Conservation (phyloP, 306 rosid species). For the Sindora glabra region DNA sequence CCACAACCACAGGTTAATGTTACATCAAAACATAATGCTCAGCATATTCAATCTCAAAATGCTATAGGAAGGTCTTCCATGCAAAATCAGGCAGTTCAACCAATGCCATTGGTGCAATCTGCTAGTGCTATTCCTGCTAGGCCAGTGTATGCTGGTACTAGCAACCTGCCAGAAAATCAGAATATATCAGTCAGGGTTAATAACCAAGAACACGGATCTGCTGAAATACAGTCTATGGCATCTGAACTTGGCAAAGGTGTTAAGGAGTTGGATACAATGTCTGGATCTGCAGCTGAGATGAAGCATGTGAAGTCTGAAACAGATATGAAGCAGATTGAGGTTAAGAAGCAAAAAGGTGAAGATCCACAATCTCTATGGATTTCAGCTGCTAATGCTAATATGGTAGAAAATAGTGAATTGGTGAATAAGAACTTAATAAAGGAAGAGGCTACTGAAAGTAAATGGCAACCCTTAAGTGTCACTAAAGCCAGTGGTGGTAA, state of each 20-base stretch:
- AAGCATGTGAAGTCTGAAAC: slow-evolving; percentile 37
- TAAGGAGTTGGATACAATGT: slow-evolving; percentile 22
- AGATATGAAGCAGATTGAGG: slow-evolving; percentile 30
- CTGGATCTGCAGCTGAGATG: slow-evolving; percentile 24
- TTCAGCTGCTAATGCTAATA: slow-evolving; percentile 18
- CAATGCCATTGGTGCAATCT: slow-evolving; percentile 50
- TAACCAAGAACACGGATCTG: slow-evolving; percentile 31
- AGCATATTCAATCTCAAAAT: slow-evolving; percentile 47
- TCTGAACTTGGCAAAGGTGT: slow-evolving; percentile 19
- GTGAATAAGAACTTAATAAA: slow-evolving; percentile 30
- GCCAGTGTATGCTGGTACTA: slow-evolving; percentile 39
- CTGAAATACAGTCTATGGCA: slow-evolving; percentile 28
- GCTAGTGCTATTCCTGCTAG: slow-evolving; percentile 37
- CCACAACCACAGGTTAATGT: slow-evolving; percentile 40
- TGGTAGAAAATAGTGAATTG: slow-evolving; percentile 41
- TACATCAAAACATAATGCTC: slow-evolving; percentile 38
- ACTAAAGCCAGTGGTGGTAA: slow-evolving; percentile 26
- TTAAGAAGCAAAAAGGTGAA: slow-evolving; percentile 30
- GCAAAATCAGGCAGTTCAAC: slow-evolving; percentile 44
- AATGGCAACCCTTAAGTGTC: slow-evolving; percentile 18
- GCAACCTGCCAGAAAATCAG: slow-evolving; percentile 40
- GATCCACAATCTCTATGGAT: slow-evolving; percentile 29
- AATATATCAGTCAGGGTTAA: slow-evolving; percentile 33
- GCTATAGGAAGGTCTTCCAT: slow-evolving; percentile 45
- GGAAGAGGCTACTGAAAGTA: slow-evolving; percentile 35